Conservation (phyloP, 768 basidiomycete genomes). For the Tulasnella calospora region DNA sequence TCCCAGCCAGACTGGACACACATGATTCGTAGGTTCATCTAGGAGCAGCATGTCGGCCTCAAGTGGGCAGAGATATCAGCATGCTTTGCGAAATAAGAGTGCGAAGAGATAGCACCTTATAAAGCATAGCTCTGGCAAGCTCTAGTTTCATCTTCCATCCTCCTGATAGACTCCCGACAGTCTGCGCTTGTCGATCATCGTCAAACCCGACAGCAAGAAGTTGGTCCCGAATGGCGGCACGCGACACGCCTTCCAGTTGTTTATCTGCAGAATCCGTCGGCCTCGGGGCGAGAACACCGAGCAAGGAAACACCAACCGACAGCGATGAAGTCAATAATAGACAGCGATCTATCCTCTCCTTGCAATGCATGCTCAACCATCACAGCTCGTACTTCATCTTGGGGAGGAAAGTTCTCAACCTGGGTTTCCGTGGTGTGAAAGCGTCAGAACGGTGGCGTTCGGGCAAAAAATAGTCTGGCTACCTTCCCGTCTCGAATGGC, state of each 20-base stretch:
- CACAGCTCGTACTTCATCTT: slow-evolving; percentile 75
- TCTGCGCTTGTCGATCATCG: slow-evolving; percentile 73
- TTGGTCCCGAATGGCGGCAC: slow-evolving; percentile 69
- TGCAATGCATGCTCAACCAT: slow-evolving; percentile 98
- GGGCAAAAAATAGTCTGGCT: neutral
- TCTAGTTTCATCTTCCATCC: slow-evolving; percentile 99
- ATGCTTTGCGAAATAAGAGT: neutral
- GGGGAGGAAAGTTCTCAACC: slow-evolving; percentile 88
- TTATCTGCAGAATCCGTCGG: slow-evolving; percentile 48
- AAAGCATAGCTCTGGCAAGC: slow-evolving; percentile 91
- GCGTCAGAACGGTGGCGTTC: neutral
- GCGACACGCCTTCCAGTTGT: slow-evolving; percentile 55
- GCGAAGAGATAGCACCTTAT: slow-evolving; percentile 50
- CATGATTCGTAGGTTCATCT: slow-evolving; percentile 94
- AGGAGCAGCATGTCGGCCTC: slow-evolving; percentile 64
- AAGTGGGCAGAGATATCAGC: neutral
- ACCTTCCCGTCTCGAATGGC: slow-evolving; percentile 92
- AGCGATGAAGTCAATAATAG: slow-evolving; percentile 86
- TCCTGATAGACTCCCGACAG: slow-evolving; percentile 86
- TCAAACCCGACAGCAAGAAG: slow-evolving; percentile 88
- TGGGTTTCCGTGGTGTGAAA: neutral
- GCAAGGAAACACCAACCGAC: slow-evolving; percentile 49
- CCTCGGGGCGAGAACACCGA: neutral
- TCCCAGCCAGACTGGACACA: slow-evolving; percentile 41
- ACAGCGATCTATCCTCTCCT: slow-evolving; percentile 80